A percentile compares a stretch with the other conserved stretches of the same genome.
Evolutionary conservation across 164 flowering plant species (phyloP).

Genomic region (Vitis labrusca): DNA sequence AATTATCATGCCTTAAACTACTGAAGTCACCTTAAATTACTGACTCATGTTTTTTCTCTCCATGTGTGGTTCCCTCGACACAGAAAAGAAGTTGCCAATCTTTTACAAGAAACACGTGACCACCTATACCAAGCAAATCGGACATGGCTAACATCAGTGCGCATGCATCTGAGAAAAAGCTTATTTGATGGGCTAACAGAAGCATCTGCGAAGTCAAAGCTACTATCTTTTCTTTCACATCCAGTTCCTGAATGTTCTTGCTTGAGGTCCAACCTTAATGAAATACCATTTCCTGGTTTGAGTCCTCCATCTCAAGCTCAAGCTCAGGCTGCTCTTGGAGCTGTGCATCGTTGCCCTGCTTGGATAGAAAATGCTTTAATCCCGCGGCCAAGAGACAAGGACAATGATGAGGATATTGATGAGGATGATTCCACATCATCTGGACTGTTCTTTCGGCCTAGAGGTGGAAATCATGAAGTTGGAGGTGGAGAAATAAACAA

Average conservation of each 20-base stretch:
- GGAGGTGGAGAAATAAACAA: constrained; percentile 43
- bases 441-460: constrained; percentile 48
- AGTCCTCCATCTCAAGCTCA: constrained; percentile 29
- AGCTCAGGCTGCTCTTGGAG: constrained; percentile 38
- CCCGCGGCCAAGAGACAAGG: constrained; percentile 39
- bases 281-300: constrained; percentile 23
- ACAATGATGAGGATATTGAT: constrained; percentile 69
- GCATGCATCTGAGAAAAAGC: constrained; percentile 55
- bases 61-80: not conserved
- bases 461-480: constrained; percentile 33
- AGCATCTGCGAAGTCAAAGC: constrained; percentile 51
- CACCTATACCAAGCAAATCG: constrained; percentile 71
- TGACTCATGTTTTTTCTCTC: not conserved
- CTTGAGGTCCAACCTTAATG: constrained; percentile 23
- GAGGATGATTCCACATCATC: constrained; percentile 55
- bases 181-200: constrained; percentile 61
- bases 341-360: constrained; percentile 57
- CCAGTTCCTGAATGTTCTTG: constrained; percentile 94
- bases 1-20: too few species aligned
- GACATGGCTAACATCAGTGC: constrained; percentile 74
- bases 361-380: constrained; percentile 55
- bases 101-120: constrained; percentile 63
- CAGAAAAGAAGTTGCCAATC: constrained; percentile 60
- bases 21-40: too few species aligned
- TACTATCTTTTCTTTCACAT: constrained; percentile 70